These are phyloP conservation scores for Trichoderma hamatum DNA, from an alignment of 2,329 filamentous ascomycete genomes.

Conservation along the genomic window DNA sequence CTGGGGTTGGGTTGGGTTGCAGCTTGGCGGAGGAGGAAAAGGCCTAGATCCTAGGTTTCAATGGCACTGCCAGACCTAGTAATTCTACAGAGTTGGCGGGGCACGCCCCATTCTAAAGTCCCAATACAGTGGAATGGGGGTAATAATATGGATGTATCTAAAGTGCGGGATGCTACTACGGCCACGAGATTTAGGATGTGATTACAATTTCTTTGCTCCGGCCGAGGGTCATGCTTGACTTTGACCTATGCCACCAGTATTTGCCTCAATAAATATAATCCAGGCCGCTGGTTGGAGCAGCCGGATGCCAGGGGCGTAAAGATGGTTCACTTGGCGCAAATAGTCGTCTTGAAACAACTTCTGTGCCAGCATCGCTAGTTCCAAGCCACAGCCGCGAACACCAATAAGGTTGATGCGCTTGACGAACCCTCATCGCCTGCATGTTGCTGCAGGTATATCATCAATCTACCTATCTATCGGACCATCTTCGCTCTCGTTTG, in stretches of 20 bases:
- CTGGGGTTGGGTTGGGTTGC: background rate
- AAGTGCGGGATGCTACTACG: background rate
- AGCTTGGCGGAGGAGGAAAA: background rate
- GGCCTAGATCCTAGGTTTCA: conserved; percentile 7
- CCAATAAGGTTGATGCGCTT: background rate
- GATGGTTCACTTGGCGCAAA: background rate
- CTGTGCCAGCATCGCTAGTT: background rate
- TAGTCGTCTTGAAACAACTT: background rate
- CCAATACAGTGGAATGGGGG: background rate
- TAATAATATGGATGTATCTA: background rate
- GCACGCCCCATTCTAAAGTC: background rate
- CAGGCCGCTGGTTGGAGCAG: conserved; percentile 4
- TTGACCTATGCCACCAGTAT: conserved; percentile 12
- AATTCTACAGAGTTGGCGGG: background rate
- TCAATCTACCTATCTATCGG: background rate
- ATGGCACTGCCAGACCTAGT: background rate
- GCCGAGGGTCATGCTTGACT: background rate
- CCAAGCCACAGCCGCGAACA: background rate
- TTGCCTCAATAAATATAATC: background rate
- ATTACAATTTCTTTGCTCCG: background rate
- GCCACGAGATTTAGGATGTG: background rate
- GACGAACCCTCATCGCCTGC: background rate
- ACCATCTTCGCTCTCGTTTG: background rate
- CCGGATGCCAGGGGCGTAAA: background rate
- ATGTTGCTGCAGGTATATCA: background rate